Conservation (phyloP, 108 stramenopile genomes). For the Chaetoceros tenuissimus region DNA sequence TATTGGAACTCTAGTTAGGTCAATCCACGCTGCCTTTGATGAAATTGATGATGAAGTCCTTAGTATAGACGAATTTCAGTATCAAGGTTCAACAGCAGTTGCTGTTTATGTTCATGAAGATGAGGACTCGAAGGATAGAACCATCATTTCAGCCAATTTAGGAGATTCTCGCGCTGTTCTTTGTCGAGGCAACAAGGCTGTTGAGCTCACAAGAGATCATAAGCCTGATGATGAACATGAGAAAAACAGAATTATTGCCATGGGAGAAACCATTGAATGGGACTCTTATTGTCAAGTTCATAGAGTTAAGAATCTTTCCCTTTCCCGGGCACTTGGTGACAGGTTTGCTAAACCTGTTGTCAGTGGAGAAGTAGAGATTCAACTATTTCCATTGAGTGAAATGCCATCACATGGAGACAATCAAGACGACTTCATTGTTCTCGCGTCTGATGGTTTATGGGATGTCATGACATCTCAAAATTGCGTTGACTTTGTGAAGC, state of each 20-base stretch:
- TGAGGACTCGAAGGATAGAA: constrained; percentile 43
- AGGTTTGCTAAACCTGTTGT: constrained; percentile 82
- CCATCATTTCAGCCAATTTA: constrained; percentile 88
- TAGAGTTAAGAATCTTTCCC: constrained; percentile 89
- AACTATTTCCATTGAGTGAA: constrained; percentile 21
- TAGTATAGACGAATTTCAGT: constrained; percentile 41
- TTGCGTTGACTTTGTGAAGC: constrained; percentile 66
- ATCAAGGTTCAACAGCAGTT: constrained; percentile 92
- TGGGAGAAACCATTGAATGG: constrained; percentile 81
- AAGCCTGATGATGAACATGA: constrained; percentile 69
- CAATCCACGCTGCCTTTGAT: constrained; percentile 52
- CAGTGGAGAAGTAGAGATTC: constrained; percentile 74
- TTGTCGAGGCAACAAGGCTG: constrained; percentile 52
- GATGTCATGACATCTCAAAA: constrained; percentile 82
- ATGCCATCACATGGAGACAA: constrained; percentile 18
- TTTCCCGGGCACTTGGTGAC: constrained; percentile 93
- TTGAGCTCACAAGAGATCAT: constrained; percentile 82
- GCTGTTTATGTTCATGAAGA: constrained; percentile 74
- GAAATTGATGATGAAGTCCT: constrained; percentile 61
- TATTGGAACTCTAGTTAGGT: constrained; percentile 42
- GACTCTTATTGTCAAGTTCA: constrained; percentile 48
- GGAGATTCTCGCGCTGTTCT: constrained; percentile 93
- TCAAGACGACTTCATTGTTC: constrained; percentile 41
- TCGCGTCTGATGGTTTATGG: constrained; percentile 90
- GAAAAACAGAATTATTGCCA: constrained; percentile 43